phyloP scores from a whole-genome alignment of 306 rosid genomes.

The Vigna nakashimae region DNA sequence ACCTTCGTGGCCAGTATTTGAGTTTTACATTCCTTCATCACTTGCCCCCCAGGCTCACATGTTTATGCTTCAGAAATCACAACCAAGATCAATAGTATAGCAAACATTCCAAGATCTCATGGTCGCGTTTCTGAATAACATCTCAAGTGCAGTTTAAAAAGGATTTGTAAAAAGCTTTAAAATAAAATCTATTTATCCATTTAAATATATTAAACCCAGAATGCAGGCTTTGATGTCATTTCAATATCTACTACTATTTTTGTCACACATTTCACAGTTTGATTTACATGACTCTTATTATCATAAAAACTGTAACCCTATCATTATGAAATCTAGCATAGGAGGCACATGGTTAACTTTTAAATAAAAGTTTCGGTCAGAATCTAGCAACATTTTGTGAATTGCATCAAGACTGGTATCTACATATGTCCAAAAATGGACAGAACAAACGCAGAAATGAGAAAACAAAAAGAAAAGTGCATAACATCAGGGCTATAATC shows the following conservation, averaged over 20 bases:
- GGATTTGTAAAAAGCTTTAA: not conserved
- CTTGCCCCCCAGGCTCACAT: not conserved
- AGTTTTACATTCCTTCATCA: not conserved
- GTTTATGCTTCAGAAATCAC: not conserved
- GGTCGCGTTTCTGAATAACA: not conserved
- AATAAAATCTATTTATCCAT: not conserved
- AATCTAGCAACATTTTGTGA: not conserved
- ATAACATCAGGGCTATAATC: not conserved
- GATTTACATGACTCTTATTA: not conserved
- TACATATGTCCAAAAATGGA: no score
- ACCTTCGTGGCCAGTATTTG: not conserved
- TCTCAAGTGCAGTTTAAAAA: not conserved
- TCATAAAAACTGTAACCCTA: not conserved
- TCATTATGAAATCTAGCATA: not conserved
- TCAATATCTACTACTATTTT: not conserved
- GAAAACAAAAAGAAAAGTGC: not conserved
- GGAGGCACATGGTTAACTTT: not conserved
- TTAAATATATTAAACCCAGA: no score
- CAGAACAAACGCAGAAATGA: not conserved
- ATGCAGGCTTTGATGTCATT: not conserved
- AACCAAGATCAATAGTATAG: not conserved
- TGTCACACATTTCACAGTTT: not conserved
- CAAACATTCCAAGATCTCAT: not conserved
- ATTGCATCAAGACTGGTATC: not conserved
- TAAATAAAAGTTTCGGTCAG: not conserved